Evolutionary conservation across 768 basidiomycete genomes (phyloP).

Genomic region (Pisolithus sp.): DNA sequence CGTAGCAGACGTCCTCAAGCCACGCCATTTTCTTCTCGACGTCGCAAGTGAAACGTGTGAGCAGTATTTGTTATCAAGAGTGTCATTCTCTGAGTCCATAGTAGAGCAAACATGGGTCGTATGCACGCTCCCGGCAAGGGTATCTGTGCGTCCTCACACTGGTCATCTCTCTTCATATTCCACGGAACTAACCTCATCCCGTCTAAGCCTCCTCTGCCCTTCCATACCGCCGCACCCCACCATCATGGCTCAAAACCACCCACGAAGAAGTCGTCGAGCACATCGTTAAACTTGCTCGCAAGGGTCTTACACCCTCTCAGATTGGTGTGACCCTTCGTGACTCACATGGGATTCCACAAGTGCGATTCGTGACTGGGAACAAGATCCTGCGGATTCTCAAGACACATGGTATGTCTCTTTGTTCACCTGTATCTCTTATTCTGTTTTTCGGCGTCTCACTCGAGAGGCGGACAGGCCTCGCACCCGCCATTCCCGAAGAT

Average conservation of each 20-base stretch:
- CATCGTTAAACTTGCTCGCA: slow-evolving; percentile 95
- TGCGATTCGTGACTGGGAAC: slow-evolving; percentile 97
- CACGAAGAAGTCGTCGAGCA: slow-evolving; percentile 94
- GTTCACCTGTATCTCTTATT: slow-evolving; percentile 14
- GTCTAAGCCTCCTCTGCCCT: slow-evolving; percentile 74
- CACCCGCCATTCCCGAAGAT: slow-evolving; percentile 97
- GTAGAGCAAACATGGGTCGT: slow-evolving; percentile 74
- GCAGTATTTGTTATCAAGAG: slow-evolving; percentile 17
- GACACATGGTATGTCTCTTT: slow-evolving; percentile 56
- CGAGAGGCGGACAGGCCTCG: slow-evolving; percentile 61
- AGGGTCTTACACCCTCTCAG: slow-evolving; percentile 96
- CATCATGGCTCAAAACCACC: slow-evolving; percentile 94
- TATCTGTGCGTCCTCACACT: slow-evolving; percentile 68
- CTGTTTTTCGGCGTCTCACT: slow-evolving; percentile 46
- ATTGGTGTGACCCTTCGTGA: slow-evolving; percentile 98
- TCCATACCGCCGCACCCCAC: slow-evolving; percentile 92
- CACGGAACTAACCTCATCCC: slow-evolving; percentile 32
- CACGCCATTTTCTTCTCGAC: slow-evolving; percentile 16
- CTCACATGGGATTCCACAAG: slow-evolving; percentile 97
- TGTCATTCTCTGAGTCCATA: slow-evolving; percentile 10
- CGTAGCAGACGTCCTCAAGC: slow-evolving; percentile 40
- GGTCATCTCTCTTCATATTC: background rate
- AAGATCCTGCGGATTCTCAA: slow-evolving; percentile 99
- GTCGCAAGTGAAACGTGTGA: slow-evolving; percentile 29
- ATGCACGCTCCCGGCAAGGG: slow-evolving; percentile 99